Evolutionary conservation across 768 basidiomycete species (phyloP).

Genomic region (Lentinula lateritia): DNA sequence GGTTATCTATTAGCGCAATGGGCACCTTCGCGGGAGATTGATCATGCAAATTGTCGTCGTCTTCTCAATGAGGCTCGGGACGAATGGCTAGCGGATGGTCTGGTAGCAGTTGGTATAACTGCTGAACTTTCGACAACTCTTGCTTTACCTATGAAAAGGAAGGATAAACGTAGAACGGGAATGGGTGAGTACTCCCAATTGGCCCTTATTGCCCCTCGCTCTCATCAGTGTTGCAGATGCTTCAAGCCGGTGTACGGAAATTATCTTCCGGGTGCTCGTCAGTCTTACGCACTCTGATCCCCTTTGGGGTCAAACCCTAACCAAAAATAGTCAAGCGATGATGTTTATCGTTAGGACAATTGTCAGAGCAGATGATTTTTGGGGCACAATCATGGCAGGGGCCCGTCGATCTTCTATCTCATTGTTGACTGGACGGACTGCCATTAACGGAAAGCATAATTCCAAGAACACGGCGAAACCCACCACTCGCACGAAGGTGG

Average conservation of each 20-base stretch:
- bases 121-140: conserved; percentile 4
- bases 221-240: not conserved
- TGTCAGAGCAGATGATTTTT: conserved; percentile 26
- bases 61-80: conserved; percentile 31
- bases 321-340: conserved; percentile 40
- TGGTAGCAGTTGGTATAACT: conserved; percentile 46
- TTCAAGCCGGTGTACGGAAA: conserved; percentile 48
- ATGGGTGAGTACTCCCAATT: not conserved
- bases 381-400: conserved; percentile 9
- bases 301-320: conserved; percentile 49
- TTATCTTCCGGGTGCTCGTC: conserved; percentile 61
- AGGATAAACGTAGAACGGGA: not conserved
- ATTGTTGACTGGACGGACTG: conserved; percentile 4
- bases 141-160: not conserved
- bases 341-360: conserved; percentile 44
- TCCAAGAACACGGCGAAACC: conserved; percentile 2
- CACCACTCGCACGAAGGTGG: not conserved
- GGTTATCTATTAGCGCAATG: conserved; percentile 58
- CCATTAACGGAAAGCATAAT: conserved; percentile 14
- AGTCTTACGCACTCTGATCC: conserved; percentile 62
- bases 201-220: not conserved
- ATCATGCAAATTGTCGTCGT: conserved; percentile 12
- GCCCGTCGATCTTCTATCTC: not conserved
- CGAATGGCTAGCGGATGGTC: conserved; percentile 38
- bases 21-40: conserved; percentile 21